phyloP scores from a whole-genome alignment of 2,329 filamentous ascomycete species.

The Mycocentrospora acerina region DNA sequence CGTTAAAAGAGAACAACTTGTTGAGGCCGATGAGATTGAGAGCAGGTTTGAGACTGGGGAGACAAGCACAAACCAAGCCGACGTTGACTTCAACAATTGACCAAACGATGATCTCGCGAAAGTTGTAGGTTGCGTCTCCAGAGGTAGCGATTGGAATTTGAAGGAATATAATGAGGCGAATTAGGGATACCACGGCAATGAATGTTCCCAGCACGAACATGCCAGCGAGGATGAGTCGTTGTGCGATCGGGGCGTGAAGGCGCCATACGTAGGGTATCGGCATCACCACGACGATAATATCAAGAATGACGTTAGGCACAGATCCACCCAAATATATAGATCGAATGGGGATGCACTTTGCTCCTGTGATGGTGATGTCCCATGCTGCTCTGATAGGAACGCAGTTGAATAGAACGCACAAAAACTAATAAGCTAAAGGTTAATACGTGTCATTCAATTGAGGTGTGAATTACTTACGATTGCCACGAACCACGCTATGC shows the following conservation, averaged over 20 bases:
- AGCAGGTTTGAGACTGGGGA: conserved; percentile 21
- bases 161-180: conserved; percentile 26
- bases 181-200: conserved; percentile 23
- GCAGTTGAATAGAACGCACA: conserved; percentile 23
- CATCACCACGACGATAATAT: conserved; percentile 23
- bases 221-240: conserved; percentile 21
- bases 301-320: conserved; percentile 27
- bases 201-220: conserved; percentile 29
- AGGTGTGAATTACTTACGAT: conserved; percentile 9
- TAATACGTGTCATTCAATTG: neutral
- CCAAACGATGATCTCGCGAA: conserved; percentile 29
- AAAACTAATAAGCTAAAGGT: conserved; percentile 8
- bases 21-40: conserved; percentile 18
- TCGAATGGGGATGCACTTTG: conserved; percentile 20
- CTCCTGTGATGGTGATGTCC: conserved; percentile 20
- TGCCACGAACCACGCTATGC: conserved; percentile 19
- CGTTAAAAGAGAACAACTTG: conserved; percentile 19
- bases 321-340: conserved; percentile 25
- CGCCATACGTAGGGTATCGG: conserved; percentile 28
- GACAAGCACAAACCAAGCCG: conserved; percentile 24
- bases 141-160: conserved; percentile 19
- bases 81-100: conserved; percentile 26
- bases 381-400: conserved; percentile 19
- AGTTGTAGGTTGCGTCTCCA: conserved; percentile 26
- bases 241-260: conserved; percentile 21